Evolutionary conservation across 164 flowering plant genomes (phyloP).

Genomic region (Houttuynia cordata): DNA sequence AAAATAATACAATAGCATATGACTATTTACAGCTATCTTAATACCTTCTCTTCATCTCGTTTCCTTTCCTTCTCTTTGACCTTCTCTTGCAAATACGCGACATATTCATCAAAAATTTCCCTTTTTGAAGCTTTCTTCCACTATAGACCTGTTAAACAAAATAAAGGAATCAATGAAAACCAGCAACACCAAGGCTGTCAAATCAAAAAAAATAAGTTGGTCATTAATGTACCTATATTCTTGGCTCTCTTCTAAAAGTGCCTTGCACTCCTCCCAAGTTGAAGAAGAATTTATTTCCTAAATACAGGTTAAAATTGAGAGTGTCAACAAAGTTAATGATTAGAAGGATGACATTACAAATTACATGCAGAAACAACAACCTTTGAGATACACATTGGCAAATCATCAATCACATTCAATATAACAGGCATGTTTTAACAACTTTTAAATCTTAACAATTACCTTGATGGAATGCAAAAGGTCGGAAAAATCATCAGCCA

Average conservation of each 20-base stretch:
- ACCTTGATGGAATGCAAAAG: conserved; percentile 63
- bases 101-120: conserved; percentile 76
- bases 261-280: conserved; percentile 69
- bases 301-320: background rate
- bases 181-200: background rate
- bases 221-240: conserved; percentile 50
- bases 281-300: conserved; percentile 78
- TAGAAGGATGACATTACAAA: no score
- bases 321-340: no score
- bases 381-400: no score
- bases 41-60: conserved; percentile 96
- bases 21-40: background rate
- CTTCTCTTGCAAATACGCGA: conserved; percentile 59
- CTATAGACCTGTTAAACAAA: background rate
- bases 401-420: no score
- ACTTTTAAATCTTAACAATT: background rate
- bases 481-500: conserved; percentile 69
- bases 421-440: no score
- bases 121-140: conserved; percentile 43
- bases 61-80: conserved; percentile 89
- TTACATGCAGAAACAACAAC: no score
- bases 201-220: no score
- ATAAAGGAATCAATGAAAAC: background rate
- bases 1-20: background rate
- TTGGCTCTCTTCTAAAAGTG: conserved; percentile 68